phyloP scores from a whole-genome alignment of 169 alveolate species.

The Plasmodium sp. region DNA sequence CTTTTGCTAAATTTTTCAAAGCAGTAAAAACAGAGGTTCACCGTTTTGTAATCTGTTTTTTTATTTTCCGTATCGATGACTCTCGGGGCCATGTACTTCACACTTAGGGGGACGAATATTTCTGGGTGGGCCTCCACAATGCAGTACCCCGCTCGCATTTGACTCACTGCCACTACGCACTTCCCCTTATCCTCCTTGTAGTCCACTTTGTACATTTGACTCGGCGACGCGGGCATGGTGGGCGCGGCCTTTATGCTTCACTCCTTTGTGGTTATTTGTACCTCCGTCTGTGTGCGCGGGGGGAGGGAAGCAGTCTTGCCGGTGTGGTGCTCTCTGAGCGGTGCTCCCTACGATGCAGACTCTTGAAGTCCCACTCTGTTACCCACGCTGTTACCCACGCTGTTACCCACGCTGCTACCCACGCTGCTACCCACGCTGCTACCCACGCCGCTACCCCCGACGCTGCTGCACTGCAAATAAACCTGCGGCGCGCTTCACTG shows the following conservation, averaged over 20 bases:
- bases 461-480: background rate
- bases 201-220: slow-evolving; percentile 40
- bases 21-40: slow-evolving; percentile 55
- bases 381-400: background rate
- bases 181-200: slow-evolving; percentile 55
- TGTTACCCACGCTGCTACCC: background rate
- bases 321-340: background rate
- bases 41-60: slow-evolving; percentile 22
- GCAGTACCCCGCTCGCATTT: slow-evolving; percentile 60
- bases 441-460: background rate
- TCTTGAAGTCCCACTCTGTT: background rate
- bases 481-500: background rate
- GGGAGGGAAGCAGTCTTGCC: background rate
- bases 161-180: slow-evolving; percentile 42
- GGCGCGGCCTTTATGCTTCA: background rate
- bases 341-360: too few species aligned
- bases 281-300: background rate
- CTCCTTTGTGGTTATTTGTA: background rate
- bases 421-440: background rate
- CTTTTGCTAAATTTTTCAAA: slow-evolving; percentile 57
- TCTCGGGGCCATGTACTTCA: slow-evolving; percentile 61
- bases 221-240: background rate
- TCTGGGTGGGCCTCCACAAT: slow-evolving; percentile 61
- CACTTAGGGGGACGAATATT: slow-evolving; percentile 41
- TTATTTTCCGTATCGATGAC: slow-evolving; percentile 25